A percentile compares a stretch with the other conserved stretches of the same genome.
phyloP scores from a whole-genome alignment of 352 stramenopile species.

The Phytophthora sansomeana region DNA sequence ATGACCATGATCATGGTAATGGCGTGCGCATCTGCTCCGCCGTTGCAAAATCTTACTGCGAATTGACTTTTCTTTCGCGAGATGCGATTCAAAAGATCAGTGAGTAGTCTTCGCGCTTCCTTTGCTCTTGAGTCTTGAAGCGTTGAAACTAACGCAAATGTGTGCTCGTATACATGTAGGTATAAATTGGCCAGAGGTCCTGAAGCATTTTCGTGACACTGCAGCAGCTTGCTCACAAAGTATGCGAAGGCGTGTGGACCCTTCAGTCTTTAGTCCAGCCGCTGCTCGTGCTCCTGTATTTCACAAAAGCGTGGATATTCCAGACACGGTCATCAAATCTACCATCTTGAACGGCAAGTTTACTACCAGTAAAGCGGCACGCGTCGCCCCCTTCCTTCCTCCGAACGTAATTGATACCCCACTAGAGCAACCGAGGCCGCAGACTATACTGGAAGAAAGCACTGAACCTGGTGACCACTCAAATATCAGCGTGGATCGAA shows the following conservation, averaged over 20 bases:
- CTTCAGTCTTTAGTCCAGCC: conserved; percentile 18
- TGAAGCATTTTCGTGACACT: conserved; percentile 67
- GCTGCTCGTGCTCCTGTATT: conserved; percentile 7
- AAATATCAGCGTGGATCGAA: conserved; percentile 3
- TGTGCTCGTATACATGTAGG: conserved; percentile 35
- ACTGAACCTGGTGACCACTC: conserved; percentile 13
- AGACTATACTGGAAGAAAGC: conserved; percentile 32
- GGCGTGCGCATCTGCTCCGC: conserved; percentile 87
- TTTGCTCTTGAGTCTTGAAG: not conserved
- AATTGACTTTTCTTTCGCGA: conserved; percentile 83
- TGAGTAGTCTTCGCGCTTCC: conserved; percentile 31
- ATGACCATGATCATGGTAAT: conserved; percentile 79
- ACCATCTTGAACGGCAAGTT: conserved; percentile 33
- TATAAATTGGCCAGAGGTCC: conserved; percentile 74
- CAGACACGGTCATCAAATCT: conserved; percentile 46
- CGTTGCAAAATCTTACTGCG: conserved; percentile 78
- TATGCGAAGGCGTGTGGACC: conserved; percentile 48
- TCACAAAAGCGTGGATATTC: conserved; percentile 30
- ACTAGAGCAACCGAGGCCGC: conserved; percentile 1
- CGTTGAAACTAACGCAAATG: conserved; percentile 2
- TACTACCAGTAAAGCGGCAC: conserved; percentile 15
- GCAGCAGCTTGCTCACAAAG: conserved; percentile 51
- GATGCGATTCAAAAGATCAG: conserved; percentile 80
- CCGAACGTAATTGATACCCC: conserved; percentile 14
- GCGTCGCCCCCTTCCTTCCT: conserved; percentile 32